These are phyloP conservation scores for Ustilago shanxiensis DNA, from an alignment of 1,284 basidiomycete species.

Conservation along the genomic window DNA sequence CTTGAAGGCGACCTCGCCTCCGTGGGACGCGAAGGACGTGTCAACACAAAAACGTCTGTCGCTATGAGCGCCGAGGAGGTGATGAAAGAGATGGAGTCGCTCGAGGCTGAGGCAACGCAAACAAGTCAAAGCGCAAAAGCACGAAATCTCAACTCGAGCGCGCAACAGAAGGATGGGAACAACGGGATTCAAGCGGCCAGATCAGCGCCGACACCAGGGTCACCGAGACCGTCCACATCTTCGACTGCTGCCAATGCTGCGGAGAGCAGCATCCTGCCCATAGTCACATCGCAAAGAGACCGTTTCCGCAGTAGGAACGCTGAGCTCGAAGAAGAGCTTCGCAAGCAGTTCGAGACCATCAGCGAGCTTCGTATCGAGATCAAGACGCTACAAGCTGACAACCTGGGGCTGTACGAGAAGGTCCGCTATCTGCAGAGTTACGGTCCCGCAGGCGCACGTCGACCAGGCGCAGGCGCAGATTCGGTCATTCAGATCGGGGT, in stretches of 20 bases:
- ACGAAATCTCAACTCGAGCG: background rate
- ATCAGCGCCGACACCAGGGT: conserved; percentile 1
- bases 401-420: conserved; percentile 66
- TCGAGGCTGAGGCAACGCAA: conserved; percentile 32
- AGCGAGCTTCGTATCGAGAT: conserved; percentile 75
- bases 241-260: conserved; percentile 6
- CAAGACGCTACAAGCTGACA: conserved; percentile 63
- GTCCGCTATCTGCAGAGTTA: conserved; percentile 64
- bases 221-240: conserved; percentile 19
- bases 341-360: conserved; percentile 91
- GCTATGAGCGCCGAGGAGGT: conserved; percentile 40
- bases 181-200: conserved; percentile 14
- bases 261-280: conserved; percentile 71
- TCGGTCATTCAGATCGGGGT: conserved; percentile 34
- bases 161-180: conserved; percentile 3
- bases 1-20: conserved; percentile 87
- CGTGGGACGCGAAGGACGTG: conserved; percentile 17
- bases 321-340: conserved; percentile 95
- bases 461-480: conserved; percentile 11
- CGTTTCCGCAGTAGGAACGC: conserved; percentile 94
- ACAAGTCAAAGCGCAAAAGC: conserved; percentile 1
- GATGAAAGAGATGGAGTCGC: conserved; percentile 43
- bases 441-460: conserved; percentile 51
- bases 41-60: conserved; percentile 11
- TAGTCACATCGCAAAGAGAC: conserved; percentile 95